Conservation (phyloP, 163 green algal species). For the Scenedesmus sp. region DNA sequence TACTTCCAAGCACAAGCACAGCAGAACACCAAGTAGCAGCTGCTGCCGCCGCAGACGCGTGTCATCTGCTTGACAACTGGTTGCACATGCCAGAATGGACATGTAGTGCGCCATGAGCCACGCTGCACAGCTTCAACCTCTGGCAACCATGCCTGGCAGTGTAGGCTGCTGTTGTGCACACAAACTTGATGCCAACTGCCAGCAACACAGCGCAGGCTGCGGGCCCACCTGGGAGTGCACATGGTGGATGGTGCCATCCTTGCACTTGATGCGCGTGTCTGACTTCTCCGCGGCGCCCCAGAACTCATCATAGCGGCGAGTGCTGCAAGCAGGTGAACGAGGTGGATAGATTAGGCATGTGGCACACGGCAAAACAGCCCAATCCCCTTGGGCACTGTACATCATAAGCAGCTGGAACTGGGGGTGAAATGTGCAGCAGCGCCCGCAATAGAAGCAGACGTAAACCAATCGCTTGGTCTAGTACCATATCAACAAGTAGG, state of each 20-base stretch:
- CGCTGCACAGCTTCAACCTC: neutral
- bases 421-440: too few species aligned
- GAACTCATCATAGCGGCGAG: conserved; percentile 36
- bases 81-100: too few species aligned
- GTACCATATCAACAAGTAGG: too few species aligned
- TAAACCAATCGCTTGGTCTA: too few species aligned
- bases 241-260: conserved; percentile 25
- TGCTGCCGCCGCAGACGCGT: too few species aligned
- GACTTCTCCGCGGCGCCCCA: conserved; percentile 43
- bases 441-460: too few species aligned
- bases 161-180: neutral
- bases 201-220: neutral
- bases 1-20: too few species aligned
- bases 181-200: too few species aligned
- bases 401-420: too few species aligned
- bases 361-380: neutral
- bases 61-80: too few species aligned
- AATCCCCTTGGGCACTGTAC: too few species aligned
- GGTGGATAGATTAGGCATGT: neutral
- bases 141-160: neutral
- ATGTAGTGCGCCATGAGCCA: neutral
- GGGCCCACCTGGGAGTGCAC: conserved; percentile 13
- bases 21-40: too few species aligned
- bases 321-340: neutral
- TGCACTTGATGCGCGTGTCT: conserved; percentile 44